Base-by-base conservation (phyloP, 495 filamentous ascomycete species). In the Aspergillus nanangensis region DNA sequence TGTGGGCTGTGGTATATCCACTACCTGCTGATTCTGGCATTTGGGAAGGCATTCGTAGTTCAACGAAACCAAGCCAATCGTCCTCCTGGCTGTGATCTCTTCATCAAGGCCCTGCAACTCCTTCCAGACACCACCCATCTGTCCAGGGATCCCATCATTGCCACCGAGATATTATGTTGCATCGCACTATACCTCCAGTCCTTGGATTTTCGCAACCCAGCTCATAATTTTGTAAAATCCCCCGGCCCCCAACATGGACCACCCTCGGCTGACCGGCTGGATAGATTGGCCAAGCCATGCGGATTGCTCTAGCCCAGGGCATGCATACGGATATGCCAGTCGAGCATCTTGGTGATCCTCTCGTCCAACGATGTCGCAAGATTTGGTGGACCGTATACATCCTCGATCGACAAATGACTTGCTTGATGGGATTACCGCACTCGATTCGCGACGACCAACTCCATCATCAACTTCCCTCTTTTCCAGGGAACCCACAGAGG, bases 311-410 rank as follows among this genome's bases (percentile, higher is more conserved):
- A 40, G 66, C 61, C 13, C 55, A 68, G 35, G 70, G 70, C 1
- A 65, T 74, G 59, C 68, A 74, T 45, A 74, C 68, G 1, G 56
- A 65, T 35, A 71, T 74, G 65, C 65, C 62, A 23, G 55, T 53
- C 11, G 56, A 64, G 13, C 56, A 61, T 35, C 48, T 70, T 0
- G 63, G 61, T 7, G 57, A 68, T 25, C 33, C 47, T 5, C 24
- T 55, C 19, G 62, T 70, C 1, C 60, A 74, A 37, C 57, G 70
- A 38, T 67, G 58, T 32, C 59, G 70, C 45, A 60, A 63, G 39
- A 65, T 69, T 20, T 74, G 70, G 70, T 74, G 70, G 70, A 74
- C 70, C 0, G 55, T 72, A 1, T 74, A 74, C 45, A 57, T 72
- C 18, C 52, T 74, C 9, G 70, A 74, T 45, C 60, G 68, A 11